Percentiles rank a stretch among this genome's conserved stretches.
Evolutionary conservation across 2,329 filamentous ascomycete species (phyloP).

Genomic region (Xylariaceae sp.): DNA sequence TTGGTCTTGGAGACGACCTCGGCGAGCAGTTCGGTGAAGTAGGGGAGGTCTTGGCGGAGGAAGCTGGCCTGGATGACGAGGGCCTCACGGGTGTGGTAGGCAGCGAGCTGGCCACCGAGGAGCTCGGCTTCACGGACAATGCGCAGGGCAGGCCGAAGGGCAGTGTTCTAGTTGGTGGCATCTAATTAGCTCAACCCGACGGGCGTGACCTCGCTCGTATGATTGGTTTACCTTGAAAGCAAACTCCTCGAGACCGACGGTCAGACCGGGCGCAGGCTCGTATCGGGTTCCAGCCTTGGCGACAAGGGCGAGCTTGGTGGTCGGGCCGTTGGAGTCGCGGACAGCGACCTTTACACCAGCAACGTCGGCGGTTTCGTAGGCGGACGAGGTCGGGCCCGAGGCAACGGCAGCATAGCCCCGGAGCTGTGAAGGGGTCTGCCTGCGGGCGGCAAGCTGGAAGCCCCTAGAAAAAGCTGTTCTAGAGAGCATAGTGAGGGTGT

Average conservation of each 20-base stretch:
- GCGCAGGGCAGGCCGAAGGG: conserved; percentile 80
- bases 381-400: conserved; percentile 60
- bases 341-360: conserved; percentile 88
- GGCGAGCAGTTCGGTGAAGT: conserved; percentile 91
- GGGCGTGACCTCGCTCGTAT: no score
- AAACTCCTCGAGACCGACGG: conserved; percentile 87
- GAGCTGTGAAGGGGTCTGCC: conserved; percentile 52
- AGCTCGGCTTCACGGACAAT: conserved; percentile 95
- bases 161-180: conserved; percentile 61
- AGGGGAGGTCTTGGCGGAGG: conserved; percentile 89
- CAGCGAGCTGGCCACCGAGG: conserved; percentile 80
- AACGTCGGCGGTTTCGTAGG: conserved; percentile 82
- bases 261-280: conserved; percentile 81
- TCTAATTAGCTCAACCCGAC: conserved; percentile 44
- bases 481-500: conserved; percentile 57
- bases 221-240: conserved; percentile 78
- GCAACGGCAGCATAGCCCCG: conserved; percentile 53
- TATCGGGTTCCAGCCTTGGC: conserved; percentile 93
- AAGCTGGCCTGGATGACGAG: conserved; percentile 91
- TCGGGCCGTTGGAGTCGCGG: conserved; percentile 81
- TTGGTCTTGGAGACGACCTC: conserved; percentile 87
- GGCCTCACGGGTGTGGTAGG: conserved; percentile 90
- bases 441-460: conserved; percentile 53
- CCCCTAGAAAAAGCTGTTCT: conserved; percentile 55
- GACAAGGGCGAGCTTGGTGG: conserved; percentile 85